phyloP scores from a whole-genome alignment of 192 early-diverging fungal genomes.

The Coemansia sp. region DNA sequence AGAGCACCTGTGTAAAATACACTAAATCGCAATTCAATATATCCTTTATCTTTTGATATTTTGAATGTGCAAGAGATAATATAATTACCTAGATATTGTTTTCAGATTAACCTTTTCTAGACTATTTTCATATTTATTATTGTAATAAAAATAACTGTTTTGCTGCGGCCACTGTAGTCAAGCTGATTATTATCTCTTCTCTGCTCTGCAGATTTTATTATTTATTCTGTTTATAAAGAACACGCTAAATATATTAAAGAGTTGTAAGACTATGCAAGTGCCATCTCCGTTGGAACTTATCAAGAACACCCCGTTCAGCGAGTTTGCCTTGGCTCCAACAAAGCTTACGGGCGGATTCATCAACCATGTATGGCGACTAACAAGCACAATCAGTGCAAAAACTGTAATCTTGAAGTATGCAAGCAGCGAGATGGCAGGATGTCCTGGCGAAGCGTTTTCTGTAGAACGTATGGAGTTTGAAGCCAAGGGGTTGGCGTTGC shows the following conservation, averaged over 20 bases:
- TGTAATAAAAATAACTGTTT: background rate
- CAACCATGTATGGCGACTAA: conserved; percentile 37
- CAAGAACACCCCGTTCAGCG: conserved; percentile 14
- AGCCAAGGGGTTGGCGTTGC: conserved; percentile 26
- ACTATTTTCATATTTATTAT: background rate
- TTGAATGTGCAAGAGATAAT: too few relatives aligned
- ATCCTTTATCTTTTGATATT: too few relatives aligned
- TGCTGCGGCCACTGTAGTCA: background rate
- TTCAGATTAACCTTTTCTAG: too few relatives aligned
- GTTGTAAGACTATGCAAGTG: background rate
- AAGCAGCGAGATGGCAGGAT: background rate
- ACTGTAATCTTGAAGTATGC: conserved; percentile 37
- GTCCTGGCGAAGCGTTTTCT: conserved; percentile 14
- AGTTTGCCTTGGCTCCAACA: conserved; percentile 15
- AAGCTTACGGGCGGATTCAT: conserved; percentile 36
- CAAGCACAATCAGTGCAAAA: background rate
- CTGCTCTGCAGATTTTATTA: background rate
- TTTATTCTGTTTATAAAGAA: background rate
- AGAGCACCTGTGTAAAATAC: too few relatives aligned
- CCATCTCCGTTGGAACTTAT: conserved; percentile 29
- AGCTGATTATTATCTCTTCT: background rate
- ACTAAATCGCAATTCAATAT: too few relatives aligned
- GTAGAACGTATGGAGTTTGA: conserved; percentile 39
- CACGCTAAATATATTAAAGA: background rate
- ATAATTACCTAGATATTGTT: too few relatives aligned